Conservation (phyloP, 371 early-diverging fungal genomes). For the Mucor mucedo region DNA sequence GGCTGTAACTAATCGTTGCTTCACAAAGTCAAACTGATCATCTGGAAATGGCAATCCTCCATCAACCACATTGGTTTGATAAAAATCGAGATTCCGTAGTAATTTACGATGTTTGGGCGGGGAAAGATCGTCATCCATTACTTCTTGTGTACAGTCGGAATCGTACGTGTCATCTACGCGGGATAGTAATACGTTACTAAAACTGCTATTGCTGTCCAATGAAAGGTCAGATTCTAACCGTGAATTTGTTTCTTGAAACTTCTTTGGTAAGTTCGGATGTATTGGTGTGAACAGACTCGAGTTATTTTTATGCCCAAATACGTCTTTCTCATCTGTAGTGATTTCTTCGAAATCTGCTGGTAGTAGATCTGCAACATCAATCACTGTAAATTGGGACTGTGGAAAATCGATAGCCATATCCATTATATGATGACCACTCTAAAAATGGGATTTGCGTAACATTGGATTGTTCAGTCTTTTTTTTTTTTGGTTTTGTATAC, state of each 20-base stretch:
- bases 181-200: constrained; percentile 1
- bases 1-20: constrained; percentile 27
- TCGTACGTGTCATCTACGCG: neutral
- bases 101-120: constrained; percentile 11
- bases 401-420: constrained; percentile 37
- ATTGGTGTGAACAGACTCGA: constrained; percentile 20
- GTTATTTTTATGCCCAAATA: neutral
- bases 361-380: constrained; percentile 29
- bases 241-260: constrained; percentile 15
- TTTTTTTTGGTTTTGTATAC: neutral
- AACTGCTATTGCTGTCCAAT: neutral
- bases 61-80: constrained; percentile 22
- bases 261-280: constrained; percentile 25
- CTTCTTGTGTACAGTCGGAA: neutral
- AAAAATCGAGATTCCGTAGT: constrained; percentile 36
- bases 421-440: constrained; percentile 38
- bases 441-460: neutral
- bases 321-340: neutral
- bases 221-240: constrained; percentile 1
- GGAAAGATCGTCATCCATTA: neutral
- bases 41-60: constrained; percentile 35
- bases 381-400: constrained; percentile 24
- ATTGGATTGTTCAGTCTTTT: neutral
- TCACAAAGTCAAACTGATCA: constrained; percentile 39
- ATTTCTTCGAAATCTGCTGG: constrained; percentile 26